Base-by-base conservation (phyloP, 805 yeast species). In the Candida corydali region DNA sequence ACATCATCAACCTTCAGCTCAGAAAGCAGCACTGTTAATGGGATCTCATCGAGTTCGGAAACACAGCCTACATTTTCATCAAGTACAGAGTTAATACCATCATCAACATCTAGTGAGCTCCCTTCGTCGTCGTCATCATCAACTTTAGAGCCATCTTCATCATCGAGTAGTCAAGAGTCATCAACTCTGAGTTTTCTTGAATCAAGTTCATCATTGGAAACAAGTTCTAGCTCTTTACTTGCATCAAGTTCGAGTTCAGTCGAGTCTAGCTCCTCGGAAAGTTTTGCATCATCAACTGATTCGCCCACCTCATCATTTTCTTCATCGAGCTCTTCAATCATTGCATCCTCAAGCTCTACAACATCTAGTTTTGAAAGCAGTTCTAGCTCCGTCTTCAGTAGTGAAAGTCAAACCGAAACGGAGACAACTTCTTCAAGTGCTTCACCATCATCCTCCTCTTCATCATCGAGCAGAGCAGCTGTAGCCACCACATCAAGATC, bases 401-500 rank as follows among this genome's bases (percentile, higher is more conserved):
- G 26, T 15, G 25, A 18, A 3, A 31, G 34, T 9, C 18, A 29
- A 11, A 10, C 26, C 22, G 18, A 23, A 4, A 11, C 23, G 10
- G 19, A 27, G 26, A 25, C 41, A 24, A 17, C 32, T 11, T 30
- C 34, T 6, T 20, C 36, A 22, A 11, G 19, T 7, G 18, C 39
- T 15, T 28, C 37, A 22, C 18, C 40, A 4, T 14, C 28, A 8
- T 34, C 34, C 9, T 20, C 29, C 11, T n/a, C 19, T 10, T 24
- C 30, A 18, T 12, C 22, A 15, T 17, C 31, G 10, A 19, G 22
- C n/a, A 8, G 16, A 7, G 22, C 11, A 2, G 23, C 35, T 12
- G 7, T 3, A 14, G 39, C 38, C 11, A 30, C 26, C 10, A 27
- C 46, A 11, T 37, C 44, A n/a, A 36, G 42, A 12, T 40, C 50